Conservation (phyloP, 164 flowering plant genomes). For the Euptelea pleiosperma region DNA sequence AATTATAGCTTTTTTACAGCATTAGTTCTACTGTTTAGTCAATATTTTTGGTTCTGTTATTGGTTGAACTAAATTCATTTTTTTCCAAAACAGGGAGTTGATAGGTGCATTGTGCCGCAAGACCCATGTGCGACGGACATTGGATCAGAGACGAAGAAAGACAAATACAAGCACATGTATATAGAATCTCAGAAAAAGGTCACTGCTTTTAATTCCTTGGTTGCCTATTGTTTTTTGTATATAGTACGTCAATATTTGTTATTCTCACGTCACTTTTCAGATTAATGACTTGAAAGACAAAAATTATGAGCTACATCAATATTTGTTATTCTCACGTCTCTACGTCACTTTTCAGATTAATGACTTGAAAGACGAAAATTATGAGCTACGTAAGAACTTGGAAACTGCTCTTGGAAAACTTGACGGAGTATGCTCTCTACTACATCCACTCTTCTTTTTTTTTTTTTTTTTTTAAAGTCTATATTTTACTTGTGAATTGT, state of each 20-base stretch:
- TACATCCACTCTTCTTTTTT: too few relatives aligned
- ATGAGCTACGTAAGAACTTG: slow-evolving; percentile 28
- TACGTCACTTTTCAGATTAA: slow-evolving; percentile 40
- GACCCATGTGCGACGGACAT: slow-evolving; percentile 5
- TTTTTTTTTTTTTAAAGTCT: too few relatives aligned
- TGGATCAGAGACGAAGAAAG: not conserved
- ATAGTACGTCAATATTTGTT: not conserved
- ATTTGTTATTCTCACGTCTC: not conserved
- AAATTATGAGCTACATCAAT: too few relatives aligned
- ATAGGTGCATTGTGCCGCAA: slow-evolving; percentile 3
- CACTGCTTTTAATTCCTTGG: not conserved
- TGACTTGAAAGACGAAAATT: slow-evolving; percentile 34
- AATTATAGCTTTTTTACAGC: not conserved
- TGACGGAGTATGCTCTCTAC: slow-evolving; percentile 38
- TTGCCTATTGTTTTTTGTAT: too few relatives aligned
- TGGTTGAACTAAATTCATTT: too few relatives aligned
- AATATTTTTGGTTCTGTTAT: not conserved
- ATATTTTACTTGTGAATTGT: too few relatives aligned
- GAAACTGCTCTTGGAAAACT: slow-evolving; percentile 34
- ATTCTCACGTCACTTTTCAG: not conserved
- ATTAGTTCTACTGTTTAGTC: not conserved
- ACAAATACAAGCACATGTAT: slow-evolving; percentile 32
- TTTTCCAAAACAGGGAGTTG: slow-evolving; percentile 14
- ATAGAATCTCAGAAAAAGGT: slow-evolving; percentile 48
- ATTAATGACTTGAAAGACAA: too few relatives aligned